Conservation (phyloP, 108 stramenopile genomes). For the Conticribra weissflogii region DNA sequence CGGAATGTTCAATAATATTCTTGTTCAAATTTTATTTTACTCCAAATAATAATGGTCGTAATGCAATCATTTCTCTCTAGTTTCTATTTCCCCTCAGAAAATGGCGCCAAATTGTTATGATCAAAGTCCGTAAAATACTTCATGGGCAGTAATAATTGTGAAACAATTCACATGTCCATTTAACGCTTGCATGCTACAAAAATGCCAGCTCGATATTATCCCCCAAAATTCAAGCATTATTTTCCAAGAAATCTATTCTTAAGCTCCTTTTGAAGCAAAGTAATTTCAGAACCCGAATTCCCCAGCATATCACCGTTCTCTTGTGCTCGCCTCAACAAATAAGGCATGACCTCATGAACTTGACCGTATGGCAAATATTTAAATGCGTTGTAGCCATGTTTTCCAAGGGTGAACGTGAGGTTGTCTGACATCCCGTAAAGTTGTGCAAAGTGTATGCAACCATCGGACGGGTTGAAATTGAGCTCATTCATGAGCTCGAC, state of each 20-base stretch:
- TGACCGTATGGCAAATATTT: conserved; percentile 97
- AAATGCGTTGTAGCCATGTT: conserved; percentile 78
- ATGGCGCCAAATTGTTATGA: no score
- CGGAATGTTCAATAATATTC: no score
- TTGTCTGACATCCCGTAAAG: conserved; percentile 97
- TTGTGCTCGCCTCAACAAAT: conserved; percentile 93
- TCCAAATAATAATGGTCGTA: no score
- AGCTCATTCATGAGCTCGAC: conserved; percentile 73
- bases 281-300: conserved; percentile 56
- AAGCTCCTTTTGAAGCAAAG: conserved; percentile 62
- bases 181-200: no score
- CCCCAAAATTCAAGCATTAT: no score
- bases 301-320: conserved; percentile 92
- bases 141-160: no score
- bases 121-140: no score
- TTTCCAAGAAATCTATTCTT: conserved; percentile 15
- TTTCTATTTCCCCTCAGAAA: no score
- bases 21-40: no score
- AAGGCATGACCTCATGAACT: conserved; percentile 95
- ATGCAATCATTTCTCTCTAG: no score
- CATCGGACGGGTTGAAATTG: conserved; percentile 50
- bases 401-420: conserved; percentile 93
- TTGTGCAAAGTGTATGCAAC: conserved; percentile 88
- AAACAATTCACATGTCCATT: no score
- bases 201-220: no score